These are phyloP conservation scores for Chlorella vulgaris DNA, from an alignment of 139 green algal genomes.

Conservation along the genomic window DNA sequence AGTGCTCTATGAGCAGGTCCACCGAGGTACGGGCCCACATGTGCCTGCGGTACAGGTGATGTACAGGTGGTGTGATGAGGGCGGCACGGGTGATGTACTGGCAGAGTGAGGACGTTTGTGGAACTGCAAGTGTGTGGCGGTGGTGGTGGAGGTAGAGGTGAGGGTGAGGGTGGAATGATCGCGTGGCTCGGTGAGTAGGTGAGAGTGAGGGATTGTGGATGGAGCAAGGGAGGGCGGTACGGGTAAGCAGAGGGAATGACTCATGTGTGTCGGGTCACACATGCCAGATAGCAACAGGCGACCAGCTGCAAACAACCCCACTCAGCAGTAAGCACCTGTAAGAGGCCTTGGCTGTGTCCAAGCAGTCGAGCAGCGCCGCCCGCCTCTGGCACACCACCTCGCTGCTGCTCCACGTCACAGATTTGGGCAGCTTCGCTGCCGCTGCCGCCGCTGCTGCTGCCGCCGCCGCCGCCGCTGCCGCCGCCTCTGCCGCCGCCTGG, in stretches of 20 bases:
- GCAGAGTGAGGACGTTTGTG: neutral
- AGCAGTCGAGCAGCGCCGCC: constrained; percentile 63
- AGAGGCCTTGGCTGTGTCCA: constrained; percentile 50
- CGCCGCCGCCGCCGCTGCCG: neutral
- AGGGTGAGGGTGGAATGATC: neutral
- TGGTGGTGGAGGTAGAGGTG: neutral
- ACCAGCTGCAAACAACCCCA: neutral
- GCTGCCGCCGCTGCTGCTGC: neutral
- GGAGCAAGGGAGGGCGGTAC: neutral
- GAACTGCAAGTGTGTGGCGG: neutral
- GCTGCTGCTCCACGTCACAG: constrained; percentile 35
- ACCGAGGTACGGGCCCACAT: constrained; percentile 66
- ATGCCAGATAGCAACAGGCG: neutral
- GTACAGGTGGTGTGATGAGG: neutral
- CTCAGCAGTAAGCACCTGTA: constrained; percentile 44
- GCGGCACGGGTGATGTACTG: neutral
- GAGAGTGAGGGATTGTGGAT: no score
- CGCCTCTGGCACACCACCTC: constrained; percentile 50
- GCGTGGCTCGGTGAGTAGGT: no score
- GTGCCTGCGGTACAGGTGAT: constrained; percentile 14
- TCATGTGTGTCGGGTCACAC: neutral
- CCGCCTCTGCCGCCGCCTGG: constrained; percentile 6
- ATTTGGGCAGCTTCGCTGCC: constrained; percentile 8
- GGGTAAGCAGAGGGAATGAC: neutral
- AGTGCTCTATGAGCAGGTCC: constrained; percentile 63